phyloP scores from a whole-genome alignment of 2,329 filamentous ascomycete genomes.

The Botryosphaeria agaves region DNA sequence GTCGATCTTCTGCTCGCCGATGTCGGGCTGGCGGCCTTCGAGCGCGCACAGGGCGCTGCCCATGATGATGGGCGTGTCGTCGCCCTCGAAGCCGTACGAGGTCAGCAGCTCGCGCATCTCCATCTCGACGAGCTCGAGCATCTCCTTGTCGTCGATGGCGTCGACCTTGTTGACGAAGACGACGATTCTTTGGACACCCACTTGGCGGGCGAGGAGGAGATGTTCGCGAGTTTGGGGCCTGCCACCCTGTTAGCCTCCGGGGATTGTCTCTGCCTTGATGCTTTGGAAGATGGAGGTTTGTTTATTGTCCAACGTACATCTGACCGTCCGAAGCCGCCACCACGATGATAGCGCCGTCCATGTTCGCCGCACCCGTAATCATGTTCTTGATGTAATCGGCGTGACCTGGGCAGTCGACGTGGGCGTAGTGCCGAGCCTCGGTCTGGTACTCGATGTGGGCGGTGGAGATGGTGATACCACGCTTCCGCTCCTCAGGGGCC shows the following conservation, averaged over 20 bases:
- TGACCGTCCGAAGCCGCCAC: constrained; percentile 97
- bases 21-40: constrained; percentile 70
- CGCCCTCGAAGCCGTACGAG: constrained; percentile 92
- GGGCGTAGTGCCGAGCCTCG: constrained; percentile 87
- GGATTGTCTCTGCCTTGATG: no score
- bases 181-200: constrained; percentile 94
- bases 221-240: constrained; percentile 95
- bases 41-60: constrained; percentile 92
- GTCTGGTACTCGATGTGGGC: constrained; percentile 98
- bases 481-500: constrained; percentile 97
- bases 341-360: constrained; percentile 98
- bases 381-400: constrained; percentile 99
- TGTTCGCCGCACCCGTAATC: constrained; percentile 98
- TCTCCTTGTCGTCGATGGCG: constrained; percentile 91
- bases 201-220: constrained; percentile 90
- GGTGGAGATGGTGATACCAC: constrained; percentile 98
- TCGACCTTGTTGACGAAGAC: constrained; percentile 99
- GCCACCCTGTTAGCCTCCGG: constrained; percentile 5
- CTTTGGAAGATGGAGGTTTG: constrained; percentile 1
- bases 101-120: constrained; percentile 96
- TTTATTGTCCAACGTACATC: constrained; percentile 52
- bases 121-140: constrained; percentile 99
- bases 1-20: constrained; percentile 76
- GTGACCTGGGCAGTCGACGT: constrained; percentile 99
- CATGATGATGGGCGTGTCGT: constrained; percentile 93